These are phyloP conservation scores for Blastocystis sp. DNA, from an alignment of 352 stramenopile species.

Conservation along the genomic window DNA sequence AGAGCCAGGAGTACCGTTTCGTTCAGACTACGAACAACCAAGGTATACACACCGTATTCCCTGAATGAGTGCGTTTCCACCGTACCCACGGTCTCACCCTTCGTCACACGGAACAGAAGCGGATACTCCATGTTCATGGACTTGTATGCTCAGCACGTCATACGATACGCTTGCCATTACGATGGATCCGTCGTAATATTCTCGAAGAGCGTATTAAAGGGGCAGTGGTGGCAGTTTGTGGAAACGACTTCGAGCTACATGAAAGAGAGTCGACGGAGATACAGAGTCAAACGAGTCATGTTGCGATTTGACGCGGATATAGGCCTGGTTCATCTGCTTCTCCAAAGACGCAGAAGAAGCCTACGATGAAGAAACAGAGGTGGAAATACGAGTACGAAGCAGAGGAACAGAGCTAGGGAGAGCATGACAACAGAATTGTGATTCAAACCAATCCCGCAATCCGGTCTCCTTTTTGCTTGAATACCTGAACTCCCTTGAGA, in stretches of 20 bases:
- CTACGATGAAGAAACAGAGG: background rate
- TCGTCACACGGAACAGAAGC: background rate
- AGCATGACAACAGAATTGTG: too few species aligned
- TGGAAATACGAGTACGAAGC: too few species aligned
- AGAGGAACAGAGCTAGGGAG: too few species aligned
- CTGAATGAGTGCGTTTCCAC: background rate
- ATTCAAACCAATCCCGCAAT: too few species aligned
- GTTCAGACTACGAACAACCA: background rate
- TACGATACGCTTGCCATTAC: background rate
- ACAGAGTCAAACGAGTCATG: background rate
- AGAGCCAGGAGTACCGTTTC: background rate
- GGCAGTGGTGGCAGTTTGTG: conserved; percentile 31
- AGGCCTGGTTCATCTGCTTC: conserved; percentile 29
- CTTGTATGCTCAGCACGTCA: conserved; percentile 10
- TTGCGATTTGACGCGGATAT: conserved; percentile 21
- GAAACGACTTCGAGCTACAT: conserved; percentile 21
- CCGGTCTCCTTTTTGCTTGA: too few species aligned
- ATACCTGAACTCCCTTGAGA: too few species aligned
- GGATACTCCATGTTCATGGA: conserved; percentile 41
- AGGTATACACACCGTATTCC: conserved; percentile 54
- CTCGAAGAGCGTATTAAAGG: conserved; percentile 13
- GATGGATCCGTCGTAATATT: background rate
- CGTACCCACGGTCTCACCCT: too few species aligned
- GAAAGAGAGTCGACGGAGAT: background rate
- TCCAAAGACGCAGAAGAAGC: background rate